Evolutionary conservation across 176 grass and related monocot genomes (phyloP).

Genomic region (Pontederia paniculata): DNA sequence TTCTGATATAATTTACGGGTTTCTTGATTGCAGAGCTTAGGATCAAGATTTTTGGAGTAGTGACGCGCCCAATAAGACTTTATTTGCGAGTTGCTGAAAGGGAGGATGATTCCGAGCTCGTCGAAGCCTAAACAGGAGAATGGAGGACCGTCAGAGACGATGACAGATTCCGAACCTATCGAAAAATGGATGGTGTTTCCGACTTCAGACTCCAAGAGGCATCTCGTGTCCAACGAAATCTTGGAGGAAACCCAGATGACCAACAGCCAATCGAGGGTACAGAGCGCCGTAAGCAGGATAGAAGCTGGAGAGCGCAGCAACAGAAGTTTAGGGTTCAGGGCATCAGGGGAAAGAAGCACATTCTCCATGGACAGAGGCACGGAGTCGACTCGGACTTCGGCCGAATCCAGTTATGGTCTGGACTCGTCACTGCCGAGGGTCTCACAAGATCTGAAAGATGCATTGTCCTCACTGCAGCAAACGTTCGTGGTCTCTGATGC

Average conservation of each 20-base stretch:
- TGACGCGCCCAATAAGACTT: too few species aligned
- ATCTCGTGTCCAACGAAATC: constrained; percentile 18
- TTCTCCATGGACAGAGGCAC: constrained; percentile 21
- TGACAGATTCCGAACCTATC: neutral
- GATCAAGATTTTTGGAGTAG: too few species aligned
- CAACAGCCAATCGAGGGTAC: neutral
- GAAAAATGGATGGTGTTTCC: constrained; percentile 54
- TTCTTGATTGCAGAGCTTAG: too few species aligned
- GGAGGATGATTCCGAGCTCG: too few species aligned
- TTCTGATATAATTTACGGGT: too few species aligned
- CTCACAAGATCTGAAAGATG: constrained; percentile 47
- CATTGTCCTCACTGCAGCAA: constrained; percentile 37
- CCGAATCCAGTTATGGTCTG: constrained; percentile 22
- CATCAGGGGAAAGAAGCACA: constrained; percentile 12
- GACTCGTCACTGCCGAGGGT: constrained; percentile 20
- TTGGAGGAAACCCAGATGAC: constrained; percentile 10
- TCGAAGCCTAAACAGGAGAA: too few species aligned
- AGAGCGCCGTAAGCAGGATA: neutral
- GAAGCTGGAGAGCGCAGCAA: constrained; percentile 1
- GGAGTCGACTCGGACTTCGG: constrained; percentile 7
- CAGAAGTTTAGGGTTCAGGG: neutral
- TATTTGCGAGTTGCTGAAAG: too few species aligned
- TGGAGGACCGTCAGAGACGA: neutral
- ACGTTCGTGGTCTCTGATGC: constrained; percentile 52
- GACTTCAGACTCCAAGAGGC: constrained; percentile 2